Conservation (phyloP, 495 filamentous ascomycete species). For the Penicillium pancosmium region DNA sequence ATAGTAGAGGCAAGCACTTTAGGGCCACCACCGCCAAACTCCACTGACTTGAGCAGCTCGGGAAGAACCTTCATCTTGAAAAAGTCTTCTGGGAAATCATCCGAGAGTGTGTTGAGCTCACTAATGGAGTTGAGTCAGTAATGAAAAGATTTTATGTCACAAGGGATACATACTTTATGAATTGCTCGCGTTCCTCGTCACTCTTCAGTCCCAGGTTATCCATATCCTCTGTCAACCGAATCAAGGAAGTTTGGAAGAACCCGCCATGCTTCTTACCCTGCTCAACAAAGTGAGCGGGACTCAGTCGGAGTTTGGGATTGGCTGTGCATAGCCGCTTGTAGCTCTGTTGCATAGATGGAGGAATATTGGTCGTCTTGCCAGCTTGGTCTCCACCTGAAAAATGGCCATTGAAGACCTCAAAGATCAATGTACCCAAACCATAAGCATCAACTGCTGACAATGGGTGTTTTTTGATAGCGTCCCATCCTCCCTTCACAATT, state of each 20-base stretch:
- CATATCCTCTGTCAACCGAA: conserved; percentile 87
- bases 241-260: conserved; percentile 91
- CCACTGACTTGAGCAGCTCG: conserved; percentile 93
- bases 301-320: conserved; percentile 87
- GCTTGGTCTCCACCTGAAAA: conserved; percentile 74
- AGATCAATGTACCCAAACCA: conserved; percentile 79
- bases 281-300: conserved; percentile 82
- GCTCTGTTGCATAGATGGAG: conserved; percentile 80
- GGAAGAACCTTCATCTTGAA: conserved; percentile 96
- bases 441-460: conserved; percentile 83
- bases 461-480: conserved; percentile 79
- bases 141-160: neutral
- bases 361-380: conserved; percentile 82
- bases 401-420: conserved; percentile 86
- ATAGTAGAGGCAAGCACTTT: conserved; percentile 87
- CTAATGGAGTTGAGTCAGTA: conserved; percentile 40
- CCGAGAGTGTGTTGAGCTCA: conserved; percentile 81
- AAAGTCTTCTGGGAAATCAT: conserved; percentile 96
- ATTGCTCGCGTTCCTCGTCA: conserved; percentile 80
- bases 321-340: conserved; percentile 85
- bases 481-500: conserved; percentile 84
- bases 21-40: conserved; percentile 94
- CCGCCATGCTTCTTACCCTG: conserved; percentile 80
- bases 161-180: conserved; percentile 66
- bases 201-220: conserved; percentile 88